Base-by-base conservation (phyloP, 2,329 filamentous ascomycete species). In the Paraconiothyrium brasiliense region DNA sequence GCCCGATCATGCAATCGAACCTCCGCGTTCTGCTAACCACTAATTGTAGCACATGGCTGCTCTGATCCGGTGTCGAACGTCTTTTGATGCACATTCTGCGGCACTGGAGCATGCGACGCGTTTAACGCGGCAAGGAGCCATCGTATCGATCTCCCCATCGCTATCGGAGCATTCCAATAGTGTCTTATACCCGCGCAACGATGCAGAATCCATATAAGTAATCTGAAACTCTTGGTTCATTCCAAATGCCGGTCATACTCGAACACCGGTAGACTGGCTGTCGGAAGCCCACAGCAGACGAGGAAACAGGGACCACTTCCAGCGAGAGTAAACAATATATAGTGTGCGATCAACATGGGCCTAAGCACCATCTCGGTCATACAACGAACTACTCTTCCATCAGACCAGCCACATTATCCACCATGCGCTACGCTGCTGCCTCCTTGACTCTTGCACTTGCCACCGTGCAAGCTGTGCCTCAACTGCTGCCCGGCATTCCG, bases 141-240 rank as follows among this genome's bases (percentile, higher is more conserved):
- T 2, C 2, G 13, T 16, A 22, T 37, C 11, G 46, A 50, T 51
- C 3, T 35, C 20, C 2, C 30, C 1, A 37, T 32, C 30, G 32
- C 9, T n/a, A 20, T 35, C 13, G 14, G n/a, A 22, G 22, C 48
- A 51, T 51, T 51, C 48, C 48, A 51, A 51, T 1, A 16, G 32
- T 37, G 48, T 51, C 48, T 34, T 37, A 37, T 35, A 22, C n/a
- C 48, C 32, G n/a, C 16, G 9, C 48, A 50, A 34, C 48, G 16
- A 22, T 9, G 9, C 20, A n/a, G 9, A 24, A 2, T 9, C 44
- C 46, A 27, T 7, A 30, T 10, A 43, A 24, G n/a, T 44, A 16
- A 44, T 48, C 24, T 32, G 48, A 16, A 30, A 7, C 30, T 10
- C 20, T 9, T 11, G 30, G 32, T 22, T 20, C 48, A 51, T 51